Base-by-base conservation (phyloP, 192 early-diverging fungal genomes). In the Gaertneriomyces sp. region DNA sequence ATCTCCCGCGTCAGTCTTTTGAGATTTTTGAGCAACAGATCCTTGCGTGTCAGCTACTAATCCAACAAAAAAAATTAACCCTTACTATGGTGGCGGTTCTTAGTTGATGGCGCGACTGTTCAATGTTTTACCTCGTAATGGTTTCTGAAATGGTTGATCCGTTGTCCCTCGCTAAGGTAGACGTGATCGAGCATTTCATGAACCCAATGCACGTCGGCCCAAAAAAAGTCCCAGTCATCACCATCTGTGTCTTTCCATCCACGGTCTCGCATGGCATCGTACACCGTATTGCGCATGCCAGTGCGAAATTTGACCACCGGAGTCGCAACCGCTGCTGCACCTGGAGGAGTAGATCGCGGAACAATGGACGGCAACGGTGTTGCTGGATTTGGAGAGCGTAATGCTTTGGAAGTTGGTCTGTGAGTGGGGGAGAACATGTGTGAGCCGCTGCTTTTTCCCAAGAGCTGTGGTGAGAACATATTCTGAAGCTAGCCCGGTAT, bases 121-220 rank as follows among this genome's bases (percentile, higher is more conserved):
- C 25, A 64, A 41, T 42, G 9, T 19, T 45, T 9, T 14, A 85
- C 83, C 74, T 87, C 85, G 61, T 87, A 87, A 64, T 87, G 85
- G 63, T 87, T 87, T 44, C 83, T 62, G 61, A 83, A 87, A 60
- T 87, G 85, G 62, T 87, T 87, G 56, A 87, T 87, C 33, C 74
- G 64, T 60, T 87, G 85, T 38, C 78, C 59, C 43, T 87, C 85
- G 17, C 70, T 68, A 33, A 87, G 64, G 64, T 87, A 85, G 39
- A 85, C 76, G 68, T 85, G 83, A 66, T 87, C 85, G 61, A 83
- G 85, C 45, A 71, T 81, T 59, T 87, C 85, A 60, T 87, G 85
- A 10, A 87, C 77, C 85, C 85, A 87, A 67, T 87, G 85, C 43
- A 87, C 79, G 71, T 87, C 85, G 3, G 80, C 80, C 83, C 83